phyloP scores from a whole-genome alignment of 106 monocot genomes.

The Platanthera guangdongensis region DNA sequence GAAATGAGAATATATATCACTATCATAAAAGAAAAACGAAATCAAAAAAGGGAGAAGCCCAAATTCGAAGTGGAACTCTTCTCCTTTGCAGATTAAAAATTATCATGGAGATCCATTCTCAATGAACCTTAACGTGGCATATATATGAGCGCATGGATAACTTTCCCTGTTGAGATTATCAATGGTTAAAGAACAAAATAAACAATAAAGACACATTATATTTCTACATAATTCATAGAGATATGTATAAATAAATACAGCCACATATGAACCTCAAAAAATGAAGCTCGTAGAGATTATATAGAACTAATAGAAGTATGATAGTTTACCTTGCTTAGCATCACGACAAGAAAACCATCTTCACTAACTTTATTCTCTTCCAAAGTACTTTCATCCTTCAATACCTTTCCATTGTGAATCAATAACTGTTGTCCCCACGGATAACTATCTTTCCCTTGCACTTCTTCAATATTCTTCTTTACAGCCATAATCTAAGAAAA shows the following conservation, averaged over 20 bases:
- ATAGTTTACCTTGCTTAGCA: slow-evolving; percentile 83
- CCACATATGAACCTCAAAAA: not conserved
- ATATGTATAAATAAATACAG: no score
- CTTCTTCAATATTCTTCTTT: slow-evolving; percentile 91
- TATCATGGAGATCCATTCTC: no score
- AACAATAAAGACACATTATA: not conserved
- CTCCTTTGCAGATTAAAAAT: no score
- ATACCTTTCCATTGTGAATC: slow-evolving; percentile 90
- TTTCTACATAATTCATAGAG: not conserved
- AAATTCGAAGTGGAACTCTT: no score
- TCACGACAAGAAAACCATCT: slow-evolving; percentile 96
- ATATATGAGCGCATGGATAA: not conserved
- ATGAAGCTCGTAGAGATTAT: not conserved
- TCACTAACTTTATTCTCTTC: slow-evolving; percentile 87
- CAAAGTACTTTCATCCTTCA: slow-evolving; percentile 94
- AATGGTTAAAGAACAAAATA: not conserved
- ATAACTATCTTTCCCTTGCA: slow-evolving; percentile 90
- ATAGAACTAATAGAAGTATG: slow-evolving; percentile 4
- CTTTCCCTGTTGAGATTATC: not conserved
- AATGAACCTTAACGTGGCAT: no score
- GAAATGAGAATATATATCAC: no score
- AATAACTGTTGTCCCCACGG: slow-evolving; percentile 87
- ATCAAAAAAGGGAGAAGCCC: no score
- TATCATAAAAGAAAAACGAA: no score
- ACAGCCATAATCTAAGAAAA: slow-evolving; percentile 73